phyloP scores from a whole-genome alignment of 2,329 filamentous ascomycete species.

The Cercospora beticola region DNA sequence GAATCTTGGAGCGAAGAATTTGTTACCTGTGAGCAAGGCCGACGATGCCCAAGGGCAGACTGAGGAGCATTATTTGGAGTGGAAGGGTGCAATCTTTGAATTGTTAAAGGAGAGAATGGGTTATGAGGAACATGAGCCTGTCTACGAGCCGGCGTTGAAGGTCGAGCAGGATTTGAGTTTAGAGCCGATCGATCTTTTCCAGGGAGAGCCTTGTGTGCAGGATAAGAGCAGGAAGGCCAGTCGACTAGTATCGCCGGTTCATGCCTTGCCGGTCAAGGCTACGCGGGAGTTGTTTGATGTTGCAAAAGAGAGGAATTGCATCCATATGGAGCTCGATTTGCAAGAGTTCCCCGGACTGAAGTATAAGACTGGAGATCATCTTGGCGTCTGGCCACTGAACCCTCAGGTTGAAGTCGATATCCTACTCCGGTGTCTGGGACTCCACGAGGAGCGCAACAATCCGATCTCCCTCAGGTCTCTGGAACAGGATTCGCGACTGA shows the following conservation, averaged over 20 bases:
- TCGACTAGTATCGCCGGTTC: conserved; percentile 36
- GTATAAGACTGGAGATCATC: conserved; percentile 48
- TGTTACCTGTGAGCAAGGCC: conserved; percentile 40
- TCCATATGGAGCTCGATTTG: conserved; percentile 46
- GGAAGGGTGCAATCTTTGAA: conserved; percentile 42
- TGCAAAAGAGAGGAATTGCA: conserved; percentile 40
- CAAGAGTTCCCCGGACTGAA: conserved; percentile 38
- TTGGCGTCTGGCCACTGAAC: conserved; percentile 45
- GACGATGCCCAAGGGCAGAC: conserved; percentile 47
- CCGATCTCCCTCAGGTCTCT: conserved; percentile 35
- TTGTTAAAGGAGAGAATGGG: conserved; percentile 37
- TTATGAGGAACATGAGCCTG: conserved; percentile 37
- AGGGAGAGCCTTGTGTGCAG: conserved; percentile 31
- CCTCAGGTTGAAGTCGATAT: conserved; percentile 41
- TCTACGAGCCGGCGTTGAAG: conserved; percentile 38
- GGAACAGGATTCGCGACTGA: conserved; percentile 33
- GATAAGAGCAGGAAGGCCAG: conserved; percentile 25
- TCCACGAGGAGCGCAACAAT: conserved; percentile 20
- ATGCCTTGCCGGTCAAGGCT: conserved; percentile 36
- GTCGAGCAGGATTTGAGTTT: conserved; percentile 32
- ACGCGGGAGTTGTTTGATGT: conserved; percentile 40
- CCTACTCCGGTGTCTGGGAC: conserved; percentile 36
- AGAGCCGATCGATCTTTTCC: conserved; percentile 32
- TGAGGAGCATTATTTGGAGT: conserved; percentile 46
- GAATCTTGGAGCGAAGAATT: conserved; percentile 35